These are phyloP conservation scores for Globisporangium heterothallicum DNA, from an alignment of 352 stramenopile species.

Conservation along the genomic window DNA sequence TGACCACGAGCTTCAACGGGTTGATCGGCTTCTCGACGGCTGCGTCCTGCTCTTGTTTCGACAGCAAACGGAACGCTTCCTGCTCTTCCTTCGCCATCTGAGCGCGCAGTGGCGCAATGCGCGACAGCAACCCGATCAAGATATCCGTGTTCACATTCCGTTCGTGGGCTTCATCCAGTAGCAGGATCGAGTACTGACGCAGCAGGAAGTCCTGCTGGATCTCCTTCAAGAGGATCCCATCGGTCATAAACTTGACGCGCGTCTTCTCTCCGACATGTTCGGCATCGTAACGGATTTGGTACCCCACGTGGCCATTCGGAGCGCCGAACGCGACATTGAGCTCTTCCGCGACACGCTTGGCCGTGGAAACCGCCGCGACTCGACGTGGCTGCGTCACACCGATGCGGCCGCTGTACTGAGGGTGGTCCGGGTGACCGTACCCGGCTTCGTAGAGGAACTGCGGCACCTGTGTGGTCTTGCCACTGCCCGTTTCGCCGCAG, in stretches of 20 bases:
- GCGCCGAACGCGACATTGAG: slow-evolving; percentile 89
- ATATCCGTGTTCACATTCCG: slow-evolving; percentile 96
- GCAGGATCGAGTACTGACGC: slow-evolving; percentile 71
- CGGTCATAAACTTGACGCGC: slow-evolving; percentile 99
- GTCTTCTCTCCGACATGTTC: slow-evolving; percentile 88
- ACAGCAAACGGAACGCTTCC: slow-evolving; percentile 42
- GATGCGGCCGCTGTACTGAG: slow-evolving; percentile 65
- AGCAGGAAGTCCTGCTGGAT: slow-evolving; percentile 87
- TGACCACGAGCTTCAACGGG: slow-evolving; percentile 89
- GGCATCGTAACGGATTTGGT: slow-evolving; percentile 98
- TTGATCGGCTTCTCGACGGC: slow-evolving; percentile 49
- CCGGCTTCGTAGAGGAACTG: slow-evolving; percentile 98
- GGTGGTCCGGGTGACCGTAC: slow-evolving; percentile 65
- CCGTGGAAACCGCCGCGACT: slow-evolving; percentile 97
- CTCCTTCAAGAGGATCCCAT: slow-evolving; percentile 98
- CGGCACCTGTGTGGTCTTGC: slow-evolving; percentile 98
- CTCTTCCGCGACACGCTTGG: slow-evolving; percentile 96
- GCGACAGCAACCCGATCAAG: slow-evolving; percentile 94
- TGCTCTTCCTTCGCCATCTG: slow-evolving; percentile 80
- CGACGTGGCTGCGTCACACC: slow-evolving; percentile 97
- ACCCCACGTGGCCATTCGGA: slow-evolving; percentile 85
- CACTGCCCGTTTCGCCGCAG: slow-evolving; percentile 97
- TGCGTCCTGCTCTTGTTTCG: slow-evolving; percentile 28
- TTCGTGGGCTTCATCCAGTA: slow-evolving; percentile 96
- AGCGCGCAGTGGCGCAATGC: slow-evolving; percentile 89